Evolutionary conservation across 306 rosid genomes (phyloP).

Genomic region (Trifolium pratense): DNA sequence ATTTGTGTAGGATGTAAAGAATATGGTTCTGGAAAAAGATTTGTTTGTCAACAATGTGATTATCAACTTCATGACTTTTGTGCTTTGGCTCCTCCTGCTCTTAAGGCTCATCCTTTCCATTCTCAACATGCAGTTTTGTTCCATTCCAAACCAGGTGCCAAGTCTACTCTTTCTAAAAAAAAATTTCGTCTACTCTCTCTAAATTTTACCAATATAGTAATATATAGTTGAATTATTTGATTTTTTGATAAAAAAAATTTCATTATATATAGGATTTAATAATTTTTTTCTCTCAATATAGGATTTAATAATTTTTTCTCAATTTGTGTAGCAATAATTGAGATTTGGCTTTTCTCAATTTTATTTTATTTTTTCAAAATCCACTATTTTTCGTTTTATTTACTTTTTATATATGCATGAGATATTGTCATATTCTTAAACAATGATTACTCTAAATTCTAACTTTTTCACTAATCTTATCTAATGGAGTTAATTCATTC

Average conservation of each 20-base stretch:
- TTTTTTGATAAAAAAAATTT: no score
- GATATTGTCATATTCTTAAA: no score
- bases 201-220: not conserved
- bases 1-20: slow-evolving; percentile 82
- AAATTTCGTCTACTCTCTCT: no score
- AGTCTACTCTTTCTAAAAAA: no score
- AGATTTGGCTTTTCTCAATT: not conserved
- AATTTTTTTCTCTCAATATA: no score
- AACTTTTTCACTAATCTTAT: not conserved
- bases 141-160: slow-evolving; percentile 66
- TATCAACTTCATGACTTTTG: slow-evolving; percentile 88
- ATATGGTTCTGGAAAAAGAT: slow-evolving; percentile 80
- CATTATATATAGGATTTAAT: no score
- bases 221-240: no score
- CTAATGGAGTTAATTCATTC: not conserved
- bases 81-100: slow-evolving; percentile 73
- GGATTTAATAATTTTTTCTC: no score
- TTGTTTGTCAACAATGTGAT: slow-evolving; percentile 68
- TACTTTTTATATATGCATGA: not conserved
- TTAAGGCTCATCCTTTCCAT: slow-evolving; percentile 81
- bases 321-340: no score
- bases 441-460: not conserved
- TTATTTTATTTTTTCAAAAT: not conserved
- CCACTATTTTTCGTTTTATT: not conserved
- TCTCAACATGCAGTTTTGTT: slow-evolving; percentile 68